phyloP scores from a whole-genome alignment of 148 eudicot genomes.

The Fagopyrum esculentum region DNA sequence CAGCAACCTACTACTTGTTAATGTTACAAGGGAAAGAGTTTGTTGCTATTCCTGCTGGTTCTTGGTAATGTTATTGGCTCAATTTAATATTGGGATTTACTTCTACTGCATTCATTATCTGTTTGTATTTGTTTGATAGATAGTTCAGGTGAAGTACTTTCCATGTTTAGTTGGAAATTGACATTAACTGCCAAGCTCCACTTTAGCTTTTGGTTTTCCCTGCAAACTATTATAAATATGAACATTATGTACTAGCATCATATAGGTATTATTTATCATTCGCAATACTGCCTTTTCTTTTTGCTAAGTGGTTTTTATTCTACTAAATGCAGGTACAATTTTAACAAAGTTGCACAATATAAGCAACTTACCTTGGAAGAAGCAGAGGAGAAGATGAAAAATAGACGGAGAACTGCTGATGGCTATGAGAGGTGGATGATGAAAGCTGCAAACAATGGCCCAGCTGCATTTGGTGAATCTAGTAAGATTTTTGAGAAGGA shows the following conservation, averaged over 20 bases:
- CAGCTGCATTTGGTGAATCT: conserved; percentile 75
- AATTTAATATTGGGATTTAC: neutral
- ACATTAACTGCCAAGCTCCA: neutral
- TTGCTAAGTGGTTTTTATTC: neutral
- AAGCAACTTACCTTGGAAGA: conserved; percentile 96
- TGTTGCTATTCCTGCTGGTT: conserved; percentile 90
- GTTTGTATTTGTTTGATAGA: neutral
- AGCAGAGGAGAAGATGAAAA: conserved; percentile 96
- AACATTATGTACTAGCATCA: neutral
- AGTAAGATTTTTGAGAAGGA: conserved; percentile 55
- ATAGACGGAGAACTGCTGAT: conserved; percentile 87
- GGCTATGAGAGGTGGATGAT: conserved; percentile 98
- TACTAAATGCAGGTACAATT: conserved; percentile 63
- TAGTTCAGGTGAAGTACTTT: neutral
- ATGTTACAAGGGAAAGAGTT: conserved; percentile 89
- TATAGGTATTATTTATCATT: neutral
- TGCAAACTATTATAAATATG: neutral
- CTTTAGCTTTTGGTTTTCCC: neutral
- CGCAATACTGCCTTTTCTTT: neutral
- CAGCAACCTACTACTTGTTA: conserved; percentile 78
- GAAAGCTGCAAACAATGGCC: conserved; percentile 89
- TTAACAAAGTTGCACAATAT: conserved; percentile 92
- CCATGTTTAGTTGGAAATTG: conserved; percentile 2
- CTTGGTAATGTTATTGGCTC: conserved; percentile 47
- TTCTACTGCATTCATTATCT: neutral